Evolutionary conservation across 306 rosid genomes (phyloP).

Genomic region (Nissolia schottii): DNA sequence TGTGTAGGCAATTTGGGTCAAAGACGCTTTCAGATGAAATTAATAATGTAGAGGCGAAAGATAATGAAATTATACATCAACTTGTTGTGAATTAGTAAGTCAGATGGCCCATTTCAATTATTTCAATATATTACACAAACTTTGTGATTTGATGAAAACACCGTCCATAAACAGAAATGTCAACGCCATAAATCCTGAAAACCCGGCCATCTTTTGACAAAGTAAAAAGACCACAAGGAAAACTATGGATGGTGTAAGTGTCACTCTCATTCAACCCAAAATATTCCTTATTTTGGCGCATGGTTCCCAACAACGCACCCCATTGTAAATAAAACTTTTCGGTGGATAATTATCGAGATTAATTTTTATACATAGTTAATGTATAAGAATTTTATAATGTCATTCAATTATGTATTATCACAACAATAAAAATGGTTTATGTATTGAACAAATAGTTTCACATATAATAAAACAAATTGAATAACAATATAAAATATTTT

Average conservation of each 20-base stretch:
- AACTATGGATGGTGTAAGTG: slow-evolving; percentile 27
- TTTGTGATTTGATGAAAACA: slow-evolving; percentile 15
- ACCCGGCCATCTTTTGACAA: slow-evolving; percentile 64
- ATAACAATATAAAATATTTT: too few species aligned
- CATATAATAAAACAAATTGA: too few species aligned
- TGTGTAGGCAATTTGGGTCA: slow-evolving; percentile 50
- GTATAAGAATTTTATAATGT: too few species aligned
- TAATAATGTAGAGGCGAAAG: slow-evolving; percentile 29
- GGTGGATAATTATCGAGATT: too few species aligned
- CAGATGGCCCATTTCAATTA: background rate
- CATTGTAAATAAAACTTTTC: background rate
- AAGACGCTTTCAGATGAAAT: slow-evolving; percentile 74
- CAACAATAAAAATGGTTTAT: too few species aligned
- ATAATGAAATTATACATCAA: slow-evolving; percentile 14
- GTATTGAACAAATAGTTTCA: too few species aligned
- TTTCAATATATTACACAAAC: background rate
- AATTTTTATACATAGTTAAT: too few species aligned
- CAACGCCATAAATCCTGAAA: slow-evolving; percentile 51
- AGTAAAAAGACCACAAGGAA: slow-evolving; percentile 29
- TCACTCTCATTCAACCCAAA: slow-evolving; percentile 37
- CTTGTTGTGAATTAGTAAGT: background rate
- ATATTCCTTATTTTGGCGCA: slow-evolving; percentile 13
- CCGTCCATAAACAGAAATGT: slow-evolving; percentile 39
- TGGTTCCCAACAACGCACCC: slow-evolving; percentile 15
- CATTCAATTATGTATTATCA: too few species aligned